Base-by-base conservation (phyloP, 129 eudicot genomes). In the Calendula officinalis region DNA sequence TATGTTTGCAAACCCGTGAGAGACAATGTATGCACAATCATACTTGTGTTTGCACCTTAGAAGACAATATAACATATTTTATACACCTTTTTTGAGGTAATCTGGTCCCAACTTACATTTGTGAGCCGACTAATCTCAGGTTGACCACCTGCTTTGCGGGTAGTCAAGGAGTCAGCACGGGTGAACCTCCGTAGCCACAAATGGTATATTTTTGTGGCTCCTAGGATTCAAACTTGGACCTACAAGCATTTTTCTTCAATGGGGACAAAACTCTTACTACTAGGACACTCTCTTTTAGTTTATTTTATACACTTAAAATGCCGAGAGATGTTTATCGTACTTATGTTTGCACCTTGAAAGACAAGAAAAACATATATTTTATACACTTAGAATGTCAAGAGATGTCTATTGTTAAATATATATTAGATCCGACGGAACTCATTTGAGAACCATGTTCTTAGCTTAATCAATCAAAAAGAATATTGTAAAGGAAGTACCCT, bases 291-390 rank as follows among this genome's bases (percentile, higher is more conserved):
- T 42, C 8, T 6, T 42, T 42, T 42, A 6, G 47, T 42, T 6
- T 42, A 7, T 12, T 42, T 6, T 42, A 8, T 42, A 6, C 12
- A 42, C 47, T 42, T 42, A 2, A 12, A 42, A 7, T 42, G 47
- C 10, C 47, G 3, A 42, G 12, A 42, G 12, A 22, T 27, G n/a
- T 58, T 12, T 30, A 56, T 11, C 7, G 6, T 12, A 47, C 6
- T 16, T 4, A 58, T 60, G 48, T 58, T 46, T 50, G 49, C 50
- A 35, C 64, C 32, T 30, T 11, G 43, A 56, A 55, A 56, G 63
- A 22, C 63, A 67, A 54, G 27, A 67, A 67, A 67, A 42, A 16
- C 58, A 65, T 48, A 42, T 69, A 46, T 39, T 59, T 60, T 57
- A 22, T 37, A 45, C 45, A 35, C 56, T 57, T 17, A 39, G 44